phyloP scores from a whole-genome alignment of 352 stramenopile species.

The Globisporangium acanthophoron region DNA sequence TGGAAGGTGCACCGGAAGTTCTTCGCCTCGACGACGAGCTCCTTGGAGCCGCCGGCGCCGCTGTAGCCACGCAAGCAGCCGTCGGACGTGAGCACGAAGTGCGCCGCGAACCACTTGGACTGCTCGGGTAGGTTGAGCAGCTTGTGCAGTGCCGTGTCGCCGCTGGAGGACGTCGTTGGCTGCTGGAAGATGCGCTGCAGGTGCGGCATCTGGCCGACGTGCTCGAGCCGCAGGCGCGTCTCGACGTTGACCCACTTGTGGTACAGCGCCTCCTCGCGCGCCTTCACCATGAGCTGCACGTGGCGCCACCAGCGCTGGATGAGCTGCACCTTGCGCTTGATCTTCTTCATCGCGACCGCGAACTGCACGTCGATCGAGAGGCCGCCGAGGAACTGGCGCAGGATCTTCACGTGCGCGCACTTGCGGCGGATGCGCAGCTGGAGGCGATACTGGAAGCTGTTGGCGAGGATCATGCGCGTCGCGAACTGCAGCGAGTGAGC shows the following conservation, averaged over 20 bases:
- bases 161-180: slow-evolving; percentile 1
- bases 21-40: slow-evolving; percentile 44
- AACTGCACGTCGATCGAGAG: slow-evolving; percentile 60
- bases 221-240: slow-evolving; percentile 32
- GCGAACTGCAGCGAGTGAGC: slow-evolving; percentile 18
- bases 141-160: slow-evolving; percentile 30
- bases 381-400: slow-evolving; percentile 39
- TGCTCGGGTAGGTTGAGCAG: slow-evolving; percentile 51
- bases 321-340: slow-evolving; percentile 41
- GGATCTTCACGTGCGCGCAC: slow-evolving; percentile 19
- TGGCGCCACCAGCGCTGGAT: slow-evolving; percentile 66
- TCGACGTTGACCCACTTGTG: slow-evolving; percentile 53
- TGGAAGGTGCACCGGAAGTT: slow-evolving; percentile 47
- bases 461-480: slow-evolving; percentile 27
- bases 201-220: slow-evolving; percentile 51
- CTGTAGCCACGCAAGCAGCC: slow-evolving; percentile 35
- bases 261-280: slow-evolving; percentile 41
- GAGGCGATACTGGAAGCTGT: slow-evolving; percentile 33
- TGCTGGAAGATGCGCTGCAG: slow-evolving; percentile 49
- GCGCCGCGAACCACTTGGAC: slow-evolving; percentile 38
- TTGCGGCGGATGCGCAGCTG: slow-evolving; percentile 35
- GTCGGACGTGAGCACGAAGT: slow-evolving; percentile 43
- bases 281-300: slow-evolving; percentile 45
- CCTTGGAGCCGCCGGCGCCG: slow-evolving; percentile 8
- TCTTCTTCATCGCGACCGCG: slow-evolving; percentile 50